phyloP scores from a whole-genome alignment of 2,329 filamentous ascomycete species.

The Sclerotinia subarctica region DNA sequence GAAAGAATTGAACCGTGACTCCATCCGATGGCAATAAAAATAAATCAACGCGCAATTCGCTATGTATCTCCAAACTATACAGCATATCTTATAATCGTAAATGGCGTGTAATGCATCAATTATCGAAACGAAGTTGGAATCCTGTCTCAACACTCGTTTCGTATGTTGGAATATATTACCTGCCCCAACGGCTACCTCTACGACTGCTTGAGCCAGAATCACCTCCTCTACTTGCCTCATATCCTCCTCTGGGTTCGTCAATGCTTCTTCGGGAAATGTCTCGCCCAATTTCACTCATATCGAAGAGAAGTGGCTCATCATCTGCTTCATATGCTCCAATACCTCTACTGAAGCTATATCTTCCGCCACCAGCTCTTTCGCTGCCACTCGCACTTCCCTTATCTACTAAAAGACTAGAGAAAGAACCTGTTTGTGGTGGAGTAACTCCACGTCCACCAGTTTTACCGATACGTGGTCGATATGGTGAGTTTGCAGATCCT shows the following conservation, averaged over 20 bases:
- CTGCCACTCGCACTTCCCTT: slow-evolving; percentile 38
- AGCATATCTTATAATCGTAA: slow-evolving; percentile 29
- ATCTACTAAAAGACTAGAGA: slow-evolving; percentile 38
- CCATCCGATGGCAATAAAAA: slow-evolving; percentile 19
- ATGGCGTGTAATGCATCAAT: slow-evolving; percentile 33
- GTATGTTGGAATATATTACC: slow-evolving; percentile 26
- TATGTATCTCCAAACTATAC: slow-evolving; percentile 23
- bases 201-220: slow-evolving; percentile 36
- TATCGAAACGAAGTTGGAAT: slow-evolving; percentile 27
- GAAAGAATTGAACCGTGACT: slow-evolving; percentile 21
- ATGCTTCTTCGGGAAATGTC: slow-evolving; percentile 52
- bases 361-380: slow-evolving; percentile 39
- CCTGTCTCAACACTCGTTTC: slow-evolving; percentile 13
- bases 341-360: slow-evolving; percentile 47
- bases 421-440: slow-evolving; percentile 37
- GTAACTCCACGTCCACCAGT: slow-evolving; percentile 37
- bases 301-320: slow-evolving; percentile 69
- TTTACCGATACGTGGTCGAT: slow-evolving; percentile 36
- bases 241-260: slow-evolving; percentile 47
- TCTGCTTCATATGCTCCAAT: slow-evolving; percentile 51
- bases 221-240: slow-evolving; percentile 29
- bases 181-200: slow-evolving; percentile 35
- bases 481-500: slow-evolving; percentile 36
- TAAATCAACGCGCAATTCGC: slow-evolving; percentile 21
- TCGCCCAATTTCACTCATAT: slow-evolving; percentile 67